Evolutionary conservation across 176 grass and related monocot species (phyloP).

Genomic region (Eremochloa ophiuroides): DNA sequence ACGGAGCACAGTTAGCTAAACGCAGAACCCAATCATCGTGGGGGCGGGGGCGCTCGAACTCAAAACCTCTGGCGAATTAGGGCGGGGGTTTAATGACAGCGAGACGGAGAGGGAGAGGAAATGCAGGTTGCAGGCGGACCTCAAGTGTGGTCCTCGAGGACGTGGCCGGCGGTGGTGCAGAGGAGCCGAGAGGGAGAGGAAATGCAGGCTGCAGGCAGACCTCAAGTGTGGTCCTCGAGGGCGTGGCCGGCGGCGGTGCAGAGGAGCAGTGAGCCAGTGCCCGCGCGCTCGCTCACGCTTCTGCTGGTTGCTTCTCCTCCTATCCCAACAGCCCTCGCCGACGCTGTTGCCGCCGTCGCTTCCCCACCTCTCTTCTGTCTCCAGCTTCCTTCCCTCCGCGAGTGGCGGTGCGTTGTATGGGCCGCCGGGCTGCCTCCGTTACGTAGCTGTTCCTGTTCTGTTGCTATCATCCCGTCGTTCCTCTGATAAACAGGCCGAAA

Average conservation of each 20-base stretch:
- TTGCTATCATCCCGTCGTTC: background rate
- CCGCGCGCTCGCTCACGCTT: background rate
- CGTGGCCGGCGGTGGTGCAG: background rate
- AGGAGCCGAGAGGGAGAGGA: background rate
- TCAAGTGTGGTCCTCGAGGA: background rate
- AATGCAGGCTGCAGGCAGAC: too few species aligned
- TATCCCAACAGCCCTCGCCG: background rate
- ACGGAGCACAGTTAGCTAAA: background rate
- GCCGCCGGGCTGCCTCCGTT: background rate
- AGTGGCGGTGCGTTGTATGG: background rate
- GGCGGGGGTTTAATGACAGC: background rate
- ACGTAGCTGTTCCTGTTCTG: background rate
- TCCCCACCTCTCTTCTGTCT: too few species aligned
- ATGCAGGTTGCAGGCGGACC: constrained; percentile 3
- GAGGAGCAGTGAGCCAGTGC: background rate
- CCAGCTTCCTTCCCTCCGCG: background rate
- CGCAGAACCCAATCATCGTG: background rate
- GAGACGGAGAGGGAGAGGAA: background rate
- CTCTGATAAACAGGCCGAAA: background rate
- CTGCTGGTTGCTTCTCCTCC: background rate
- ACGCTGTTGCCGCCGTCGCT: background rate
- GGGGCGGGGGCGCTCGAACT: background rate
- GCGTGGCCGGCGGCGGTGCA: too few species aligned
- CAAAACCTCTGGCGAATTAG: background rate
- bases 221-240: too few species aligned